Base-by-base conservation (phyloP, 345 rosid species). In the Eucalyptus sideroxylon region DNA sequence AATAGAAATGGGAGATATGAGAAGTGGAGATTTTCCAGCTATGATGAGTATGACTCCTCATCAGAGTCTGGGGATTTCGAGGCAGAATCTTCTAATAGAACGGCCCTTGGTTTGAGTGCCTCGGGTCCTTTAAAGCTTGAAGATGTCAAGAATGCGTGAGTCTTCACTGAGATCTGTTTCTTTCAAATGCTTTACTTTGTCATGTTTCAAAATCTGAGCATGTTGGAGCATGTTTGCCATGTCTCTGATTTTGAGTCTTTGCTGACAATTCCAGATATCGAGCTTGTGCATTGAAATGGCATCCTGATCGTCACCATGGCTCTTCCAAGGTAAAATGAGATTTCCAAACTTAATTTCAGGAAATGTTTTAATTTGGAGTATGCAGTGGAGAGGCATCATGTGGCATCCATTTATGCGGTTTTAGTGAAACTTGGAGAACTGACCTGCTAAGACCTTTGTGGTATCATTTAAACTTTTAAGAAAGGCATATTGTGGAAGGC, bases 291-390 rank as follows among this genome's bases (percentile, higher is more conserved):
- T 90, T 98, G 87, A 96, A 96, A 90, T 98, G 99, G 98, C 98
- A 96, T 91, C 99, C 98, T 21, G 98, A 97, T 96, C 98, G 96
- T 89, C 99, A 96, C 91, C 95, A 93, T 23, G 96, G 95, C 87
- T 93, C 96, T 53, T 95, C 96, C 89, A 97, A 97, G 99, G 99
- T 96, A 92, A 80, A 88, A 17, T 37, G 34, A 69, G 8, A 3
- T 77, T 42, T 53, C 30, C 49, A 34, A 87, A 87, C 31, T 87
- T 59, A 42, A 42, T 37, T 42, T 55, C 47, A 50, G 26, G 16
- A 10, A 56, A 40, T 42, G 47, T 40, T 56, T 40, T 42, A 26
- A 87, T n/a, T 87, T 26, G 17, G 15, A 47, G 60, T 30, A 47
- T 56, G 16, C 4, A 3, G 34, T 3, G 6, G 50, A 60, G 49